Evolutionary conservation across 2,329 filamentous ascomycete species (phyloP).

Genomic region (Ceratocystis lukuohia): DNA sequence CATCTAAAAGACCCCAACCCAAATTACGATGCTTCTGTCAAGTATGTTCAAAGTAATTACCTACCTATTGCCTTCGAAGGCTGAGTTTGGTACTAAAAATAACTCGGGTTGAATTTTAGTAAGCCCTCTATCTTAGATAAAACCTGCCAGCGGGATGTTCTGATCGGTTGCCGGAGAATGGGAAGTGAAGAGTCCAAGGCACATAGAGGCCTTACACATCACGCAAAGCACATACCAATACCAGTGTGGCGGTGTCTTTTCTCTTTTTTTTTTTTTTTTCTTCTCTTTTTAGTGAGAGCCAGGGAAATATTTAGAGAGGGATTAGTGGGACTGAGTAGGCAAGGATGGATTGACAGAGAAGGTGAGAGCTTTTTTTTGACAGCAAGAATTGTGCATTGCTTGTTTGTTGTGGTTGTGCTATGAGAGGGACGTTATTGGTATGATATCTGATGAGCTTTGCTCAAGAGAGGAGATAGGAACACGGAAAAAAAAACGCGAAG

Average conservation of each 20-base stretch:
- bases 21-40: neutral
- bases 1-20: neutral
- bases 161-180: neutral
- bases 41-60: neutral
- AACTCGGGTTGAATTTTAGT: neutral
- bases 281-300: too few species aligned
- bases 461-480: neutral
- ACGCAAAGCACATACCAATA: conserved; percentile 3
- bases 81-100: neutral
- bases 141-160: neutral
- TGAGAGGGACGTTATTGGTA: too few species aligned
- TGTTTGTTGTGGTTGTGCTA: too few species aligned
- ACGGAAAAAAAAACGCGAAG: too few species aligned
- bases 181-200: neutral
- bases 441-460: too few species aligned
- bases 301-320: neutral
- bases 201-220: neutral
- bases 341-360: neutral
- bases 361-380: neutral
- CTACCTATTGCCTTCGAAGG: neutral
- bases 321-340: neutral
- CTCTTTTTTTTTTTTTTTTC: neutral
- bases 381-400: too few species aligned
- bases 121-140: neutral
- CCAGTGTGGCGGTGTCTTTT: conserved; percentile 4